A percentile compares a stretch with the other conserved stretches of the same genome.
Evolutionary conservation across 768 basidiomycete genomes (phyloP).

Genomic region (Lanmaoa rubissima): DNA sequence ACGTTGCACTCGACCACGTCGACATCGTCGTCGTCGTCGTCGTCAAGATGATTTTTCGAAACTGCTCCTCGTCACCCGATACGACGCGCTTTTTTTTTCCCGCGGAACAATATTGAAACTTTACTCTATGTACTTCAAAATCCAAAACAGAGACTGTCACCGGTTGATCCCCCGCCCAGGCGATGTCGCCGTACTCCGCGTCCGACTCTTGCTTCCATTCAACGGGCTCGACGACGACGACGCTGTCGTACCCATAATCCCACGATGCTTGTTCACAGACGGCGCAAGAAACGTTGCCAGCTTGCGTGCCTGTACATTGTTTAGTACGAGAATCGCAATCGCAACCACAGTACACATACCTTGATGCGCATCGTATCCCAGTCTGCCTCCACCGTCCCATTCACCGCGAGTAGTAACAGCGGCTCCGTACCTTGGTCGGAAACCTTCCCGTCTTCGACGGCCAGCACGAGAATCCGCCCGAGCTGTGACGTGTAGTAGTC

Average conservation of each 20-base stretch:
- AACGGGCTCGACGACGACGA: background rate
- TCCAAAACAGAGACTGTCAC: background rate
- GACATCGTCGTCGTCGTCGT: slow-evolving; percentile 22
- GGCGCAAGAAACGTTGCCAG: slow-evolving; percentile 34
- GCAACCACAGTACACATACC: slow-evolving; percentile 38
- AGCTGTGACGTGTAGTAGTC: slow-evolving; percentile 41
- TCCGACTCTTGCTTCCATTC: slow-evolving; percentile 25
- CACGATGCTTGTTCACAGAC: slow-evolving; percentile 39
- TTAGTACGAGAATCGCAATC: background rate
- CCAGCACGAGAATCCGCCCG: slow-evolving; percentile 67
- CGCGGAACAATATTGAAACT: slow-evolving; percentile 14
- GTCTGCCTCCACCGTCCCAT: slow-evolving; percentile 55
- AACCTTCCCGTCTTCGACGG: slow-evolving; percentile 45
- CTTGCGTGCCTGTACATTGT: slow-evolving; percentile 28
- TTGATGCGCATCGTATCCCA: slow-evolving; percentile 67
- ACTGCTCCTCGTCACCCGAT: background rate
- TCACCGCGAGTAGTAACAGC: slow-evolving; percentile 68
- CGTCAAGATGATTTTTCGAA: background rate
- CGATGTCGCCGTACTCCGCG: slow-evolving; percentile 29
- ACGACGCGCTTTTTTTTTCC: slow-evolving; percentile 19
- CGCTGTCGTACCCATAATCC: slow-evolving; percentile 18
- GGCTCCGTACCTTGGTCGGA: slow-evolving; percentile 37
- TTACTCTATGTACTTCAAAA: background rate
- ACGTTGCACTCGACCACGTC: slow-evolving; percentile 17
- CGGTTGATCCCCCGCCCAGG: slow-evolving; percentile 23